phyloP scores from a whole-genome alignment of 139 green algal species.

The Trebouxia sp. region DNA sequence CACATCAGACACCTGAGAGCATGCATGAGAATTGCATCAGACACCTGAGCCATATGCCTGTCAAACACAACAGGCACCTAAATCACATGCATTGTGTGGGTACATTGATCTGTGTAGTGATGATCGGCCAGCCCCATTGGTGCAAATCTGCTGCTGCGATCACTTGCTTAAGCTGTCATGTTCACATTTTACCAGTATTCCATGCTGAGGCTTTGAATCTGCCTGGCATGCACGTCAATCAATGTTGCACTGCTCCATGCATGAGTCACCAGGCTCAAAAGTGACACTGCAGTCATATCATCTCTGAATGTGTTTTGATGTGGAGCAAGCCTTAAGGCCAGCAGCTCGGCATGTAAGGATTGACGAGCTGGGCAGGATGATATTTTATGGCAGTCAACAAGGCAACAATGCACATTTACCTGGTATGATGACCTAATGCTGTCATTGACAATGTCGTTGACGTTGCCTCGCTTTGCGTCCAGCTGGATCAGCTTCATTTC shows the following conservation, averaged over 20 bases:
- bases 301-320: no score
- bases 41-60: neutral
- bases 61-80: neutral
- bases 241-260: no score
- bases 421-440: neutral
- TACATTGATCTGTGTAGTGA: neutral
- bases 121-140: no score
- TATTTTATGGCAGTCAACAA: neutral
- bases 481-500: slow-evolving; percentile 1
- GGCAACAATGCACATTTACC: neutral
- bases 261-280: neutral
- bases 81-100: neutral
- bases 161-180: neutral
- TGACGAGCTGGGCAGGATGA: no score
- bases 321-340: no score
- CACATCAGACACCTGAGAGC: neutral
- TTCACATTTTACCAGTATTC: neutral
- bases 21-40: slow-evolving; percentile 12
- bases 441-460: slow-evolving; percentile 14
- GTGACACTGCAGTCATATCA: neutral
- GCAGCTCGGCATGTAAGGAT: no score
- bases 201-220: neutral
- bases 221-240: no score
- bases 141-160: neutral
- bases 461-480: slow-evolving; percentile 1